Evolutionary conservation across 345 rosid species (phyloP).

Genomic region (Excoecaria agallocha): DNA sequence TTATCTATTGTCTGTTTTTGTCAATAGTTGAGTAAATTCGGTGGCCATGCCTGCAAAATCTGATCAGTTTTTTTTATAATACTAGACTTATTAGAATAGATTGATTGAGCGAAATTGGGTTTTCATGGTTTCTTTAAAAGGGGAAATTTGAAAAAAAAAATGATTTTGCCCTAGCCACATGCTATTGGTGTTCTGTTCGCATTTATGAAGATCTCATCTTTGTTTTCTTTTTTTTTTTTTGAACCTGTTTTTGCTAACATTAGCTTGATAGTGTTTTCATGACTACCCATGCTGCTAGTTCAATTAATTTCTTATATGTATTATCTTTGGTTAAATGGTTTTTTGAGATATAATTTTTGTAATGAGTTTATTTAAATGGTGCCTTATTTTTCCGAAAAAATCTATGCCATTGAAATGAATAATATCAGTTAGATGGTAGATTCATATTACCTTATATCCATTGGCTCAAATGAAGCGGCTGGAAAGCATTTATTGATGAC

Average conservation of each 20-base stretch:
- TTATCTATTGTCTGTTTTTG: background rate
- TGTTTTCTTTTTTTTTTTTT: background rate
- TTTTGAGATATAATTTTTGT: too few relatives aligned
- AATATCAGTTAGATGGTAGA: too few relatives aligned
- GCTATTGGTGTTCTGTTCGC: background rate
- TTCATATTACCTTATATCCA: background rate
- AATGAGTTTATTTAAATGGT: too few relatives aligned
- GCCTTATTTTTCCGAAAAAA: too few relatives aligned
- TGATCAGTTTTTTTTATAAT: background rate
- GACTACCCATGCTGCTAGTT: background rate
- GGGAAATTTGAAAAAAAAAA: background rate
- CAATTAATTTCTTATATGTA: background rate
- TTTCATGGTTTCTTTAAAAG: background rate
- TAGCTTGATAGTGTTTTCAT: background rate
- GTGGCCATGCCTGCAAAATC: background rate
- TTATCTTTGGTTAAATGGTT: too few relatives aligned
- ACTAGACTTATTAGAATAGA: background rate
- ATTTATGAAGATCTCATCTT: background rate
- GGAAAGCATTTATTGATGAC: background rate
- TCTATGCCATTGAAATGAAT: too few relatives aligned
- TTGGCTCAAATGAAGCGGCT: background rate
- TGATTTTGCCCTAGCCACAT: background rate
- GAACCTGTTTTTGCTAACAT: background rate
- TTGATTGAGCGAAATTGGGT: background rate
- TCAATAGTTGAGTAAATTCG: background rate